Conservation (phyloP, 192 early-diverging fungal genomes). For the Backusella tarrabulga region DNA sequence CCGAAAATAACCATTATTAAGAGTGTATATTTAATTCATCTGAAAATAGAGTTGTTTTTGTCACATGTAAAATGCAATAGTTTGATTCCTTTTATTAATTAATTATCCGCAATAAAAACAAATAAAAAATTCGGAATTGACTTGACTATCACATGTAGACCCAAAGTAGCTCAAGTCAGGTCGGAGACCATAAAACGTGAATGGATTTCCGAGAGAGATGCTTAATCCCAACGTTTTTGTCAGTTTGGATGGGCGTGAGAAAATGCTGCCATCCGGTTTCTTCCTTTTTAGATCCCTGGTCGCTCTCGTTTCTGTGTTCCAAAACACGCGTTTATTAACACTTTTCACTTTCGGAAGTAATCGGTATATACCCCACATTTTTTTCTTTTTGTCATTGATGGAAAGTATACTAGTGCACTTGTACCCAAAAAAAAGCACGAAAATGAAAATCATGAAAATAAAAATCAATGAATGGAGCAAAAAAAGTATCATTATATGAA, state of each 20-base stretch:
- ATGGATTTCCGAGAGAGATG: neutral
- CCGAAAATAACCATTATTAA: neutral
- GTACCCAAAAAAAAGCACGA: neutral
- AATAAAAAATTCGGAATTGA: neutral
- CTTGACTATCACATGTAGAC: neutral
- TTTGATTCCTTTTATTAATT: neutral
- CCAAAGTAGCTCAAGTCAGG: neutral
- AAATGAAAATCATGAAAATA: neutral
- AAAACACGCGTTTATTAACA: slow-evolving; percentile 2
- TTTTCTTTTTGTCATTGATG: neutral
- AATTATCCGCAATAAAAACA: neutral
- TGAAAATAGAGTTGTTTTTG: neutral
- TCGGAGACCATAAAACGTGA: neutral
- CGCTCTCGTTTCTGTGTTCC: neutral
- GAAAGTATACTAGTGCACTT: neutral
- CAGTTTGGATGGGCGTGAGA: neutral
- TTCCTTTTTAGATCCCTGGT: neutral
- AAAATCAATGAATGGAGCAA: neutral
- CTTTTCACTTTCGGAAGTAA: neutral
- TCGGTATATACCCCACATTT: neutral
- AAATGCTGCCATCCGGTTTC: slow-evolving; percentile 5
- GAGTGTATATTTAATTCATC: neutral
- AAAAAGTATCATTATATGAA: neutral
- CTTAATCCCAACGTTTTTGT: neutral
- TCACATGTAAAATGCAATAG: neutral